Percentiles rank a stretch among this genome's conserved stretches.
Conservation (phyloP, 768 basidiomycete species). For the Glaciozyma martinii region DNA sequence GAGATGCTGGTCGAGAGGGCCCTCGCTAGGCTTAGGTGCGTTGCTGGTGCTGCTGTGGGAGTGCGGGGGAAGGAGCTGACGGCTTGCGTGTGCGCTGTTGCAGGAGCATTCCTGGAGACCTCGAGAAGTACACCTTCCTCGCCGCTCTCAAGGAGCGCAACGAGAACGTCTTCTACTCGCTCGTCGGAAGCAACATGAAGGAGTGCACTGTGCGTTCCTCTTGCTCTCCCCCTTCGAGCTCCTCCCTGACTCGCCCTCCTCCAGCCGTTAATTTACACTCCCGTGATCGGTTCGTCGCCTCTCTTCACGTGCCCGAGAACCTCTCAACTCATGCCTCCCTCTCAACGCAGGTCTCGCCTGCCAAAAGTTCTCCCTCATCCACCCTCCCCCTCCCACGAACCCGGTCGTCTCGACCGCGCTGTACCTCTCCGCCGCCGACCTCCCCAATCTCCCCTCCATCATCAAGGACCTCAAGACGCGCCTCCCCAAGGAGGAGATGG, state of each 20-base stretch:
- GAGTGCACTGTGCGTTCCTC: constrained; percentile 42
- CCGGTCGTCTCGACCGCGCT: constrained; percentile 33
- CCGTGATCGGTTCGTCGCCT: background rate
- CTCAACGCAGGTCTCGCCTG: constrained; percentile 26
- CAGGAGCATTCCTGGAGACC: constrained; percentile 8
- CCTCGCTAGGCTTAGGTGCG: constrained; percentile 23
- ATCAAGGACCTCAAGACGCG: constrained; percentile 45
- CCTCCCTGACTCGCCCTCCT: background rate
- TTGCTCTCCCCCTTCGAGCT: background rate
- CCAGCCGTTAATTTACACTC: constrained; percentile 21
- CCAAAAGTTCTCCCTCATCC: constrained; percentile 31
- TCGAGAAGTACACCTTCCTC: constrained; percentile 82
- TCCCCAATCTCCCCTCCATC: constrained; percentile 64
- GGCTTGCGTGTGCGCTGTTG: background rate
- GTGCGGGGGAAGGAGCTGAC: background rate
- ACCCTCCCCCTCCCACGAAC: constrained; percentile 16
- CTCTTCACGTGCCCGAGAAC: background rate
- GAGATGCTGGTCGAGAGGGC: constrained; percentile 31
- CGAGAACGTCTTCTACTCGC: constrained; percentile 64
- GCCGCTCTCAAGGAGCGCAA: constrained; percentile 64
- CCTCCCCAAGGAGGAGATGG: constrained; percentile 57
- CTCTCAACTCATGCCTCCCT: background rate
- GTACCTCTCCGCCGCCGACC: constrained; percentile 66
- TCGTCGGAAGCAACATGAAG: constrained; percentile 60
- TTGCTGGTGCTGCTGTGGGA: background rate